Conservation (phyloP, 2,329 filamentous ascomycete genomes). For the Colletotrichum lentis region DNA sequence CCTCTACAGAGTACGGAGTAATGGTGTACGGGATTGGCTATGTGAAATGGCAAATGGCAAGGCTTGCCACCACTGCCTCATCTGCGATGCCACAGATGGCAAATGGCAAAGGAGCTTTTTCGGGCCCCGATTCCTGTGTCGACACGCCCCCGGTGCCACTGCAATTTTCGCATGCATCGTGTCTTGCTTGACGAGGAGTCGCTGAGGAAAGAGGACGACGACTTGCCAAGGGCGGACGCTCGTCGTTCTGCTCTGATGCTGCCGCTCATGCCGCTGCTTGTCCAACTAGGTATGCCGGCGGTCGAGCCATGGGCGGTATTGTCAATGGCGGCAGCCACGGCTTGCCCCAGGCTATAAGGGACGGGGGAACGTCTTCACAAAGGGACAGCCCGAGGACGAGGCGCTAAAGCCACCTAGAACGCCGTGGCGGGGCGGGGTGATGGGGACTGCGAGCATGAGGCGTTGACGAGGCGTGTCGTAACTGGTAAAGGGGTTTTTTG, state of each 20-base stretch:
- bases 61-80: constrained; percentile 4
- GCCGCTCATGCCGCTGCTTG: constrained; percentile 1
- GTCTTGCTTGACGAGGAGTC: constrained; percentile 22
- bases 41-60: constrained; percentile 21
- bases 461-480: constrained; percentile 32
- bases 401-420: constrained; percentile 23
- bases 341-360: constrained; percentile 1
- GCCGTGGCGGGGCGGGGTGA: constrained; percentile 13
- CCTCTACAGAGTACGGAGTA: too few relatives aligned
- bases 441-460: constrained; percentile 25
- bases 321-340: constrained; percentile 13
- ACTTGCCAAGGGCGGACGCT: constrained; percentile 1
- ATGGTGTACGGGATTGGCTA: not conserved
- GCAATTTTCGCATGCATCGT: constrained; percentile 16
- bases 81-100: constrained; percentile 6
- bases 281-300: constrained; percentile 16
- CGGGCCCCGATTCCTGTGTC: constrained; percentile 3
- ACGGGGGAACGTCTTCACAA: constrained; percentile 22
- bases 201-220: not conserved
- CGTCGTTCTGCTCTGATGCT: constrained; percentile 1
- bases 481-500: constrained; percentile 28
- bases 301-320: constrained; percentile 20
- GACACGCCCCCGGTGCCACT: constrained; percentile 19
- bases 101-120: constrained; percentile 4
- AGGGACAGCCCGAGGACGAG: constrained; percentile 13